A percentile compares a stretch with the other conserved stretches of the same genome.
Conservation (phyloP, 495 filamentous ascomycete genomes). For the Aspergillus asperescens region DNA sequence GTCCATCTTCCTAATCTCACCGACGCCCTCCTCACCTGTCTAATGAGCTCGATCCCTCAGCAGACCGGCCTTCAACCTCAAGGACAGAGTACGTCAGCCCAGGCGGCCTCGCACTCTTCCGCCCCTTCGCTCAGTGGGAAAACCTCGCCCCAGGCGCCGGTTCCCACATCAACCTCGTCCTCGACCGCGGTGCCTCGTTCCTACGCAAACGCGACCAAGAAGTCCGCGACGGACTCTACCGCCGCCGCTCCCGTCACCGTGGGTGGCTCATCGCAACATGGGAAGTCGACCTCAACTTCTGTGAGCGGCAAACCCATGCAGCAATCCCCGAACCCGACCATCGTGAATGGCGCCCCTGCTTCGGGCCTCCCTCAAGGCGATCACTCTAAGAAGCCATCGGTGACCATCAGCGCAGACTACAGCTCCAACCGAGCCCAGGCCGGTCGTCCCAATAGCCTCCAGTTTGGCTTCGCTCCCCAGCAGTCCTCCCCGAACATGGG, state of each 20-base stretch:
- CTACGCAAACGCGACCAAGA: constrained; percentile 75
- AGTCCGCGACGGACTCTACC: constrained; percentile 68
- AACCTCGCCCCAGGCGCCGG: constrained; percentile 46
- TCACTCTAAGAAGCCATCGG: constrained; percentile 76
- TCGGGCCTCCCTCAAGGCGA: constrained; percentile 56
- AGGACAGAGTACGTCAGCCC: constrained; percentile 50
- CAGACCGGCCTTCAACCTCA: constrained; percentile 49
- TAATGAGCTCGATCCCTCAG: constrained; percentile 49
- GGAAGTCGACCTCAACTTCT: constrained; percentile 68
- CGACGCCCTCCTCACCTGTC: constrained; percentile 35
- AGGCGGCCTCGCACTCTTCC: constrained; percentile 44
- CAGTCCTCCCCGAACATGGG: constrained; percentile 62
- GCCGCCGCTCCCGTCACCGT: constrained; percentile 58
- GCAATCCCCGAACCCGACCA: constrained; percentile 43
- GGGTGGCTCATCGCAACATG: constrained; percentile 73
- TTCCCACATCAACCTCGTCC: constrained; percentile 45
- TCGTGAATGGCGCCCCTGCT: constrained; percentile 62
- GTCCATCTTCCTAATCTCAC: constrained; percentile 8
- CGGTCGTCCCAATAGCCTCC: constrained; percentile 56
- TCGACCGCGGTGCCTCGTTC: constrained; percentile 49
- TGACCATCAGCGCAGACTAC: constrained; percentile 78
- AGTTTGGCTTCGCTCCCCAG: constrained; percentile 71
- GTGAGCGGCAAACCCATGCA: constrained; percentile 79
- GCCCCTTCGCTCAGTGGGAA: constrained; percentile 56
- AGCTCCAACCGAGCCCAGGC: constrained; percentile 69